Evolutionary conservation across 176 grass and related monocot genomes (phyloP), one percentile per base, ranked within the genome.

Genomic region (Bonia amplexicaulis): DNA sequence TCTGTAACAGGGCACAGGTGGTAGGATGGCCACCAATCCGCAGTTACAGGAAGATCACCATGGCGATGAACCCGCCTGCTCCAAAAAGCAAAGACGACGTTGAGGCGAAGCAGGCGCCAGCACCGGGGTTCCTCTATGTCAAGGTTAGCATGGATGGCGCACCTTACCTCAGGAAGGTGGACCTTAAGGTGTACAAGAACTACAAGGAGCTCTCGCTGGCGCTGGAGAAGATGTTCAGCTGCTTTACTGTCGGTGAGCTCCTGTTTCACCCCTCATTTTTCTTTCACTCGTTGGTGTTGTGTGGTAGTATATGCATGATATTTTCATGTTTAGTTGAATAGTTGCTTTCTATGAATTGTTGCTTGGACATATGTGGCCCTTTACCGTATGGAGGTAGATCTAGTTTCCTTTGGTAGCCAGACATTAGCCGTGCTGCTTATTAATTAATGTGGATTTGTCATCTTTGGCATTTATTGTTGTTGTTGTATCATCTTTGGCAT

Each of bases 111-210:
- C 87, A 91, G 74, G 60, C 46, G 6, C 51, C 81, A 6, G 13
- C 55, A 6, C 51, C 66, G 13, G 82, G 49, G 0, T 92, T 82
- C 55, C 80, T 96, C 15, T 96, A 93, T 86, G 87, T 97, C 51
- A 97, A 97, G 87, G 94, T 97, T 54, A 92, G 94, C 89, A 88
- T 97, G 94, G 94, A 97, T 71, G 94, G 89, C 37, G 91, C 94
- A 5, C 91, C 94, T 44, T 97, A 97, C 74, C 94, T 94, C 29
- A 87, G 94, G 77, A 97, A 97, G 74, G 89, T 97, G 20, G 94
- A 97, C 79, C 91, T 97, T 45, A 91, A 90, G 83, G 86, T 84
- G 71, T 96, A 91, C 68, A 89, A 83, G 66, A 93, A 89, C 85
- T 96, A 96, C 74, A 93, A 78, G 81, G 93, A 95, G 22, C 91